Base-by-base conservation (phyloP, 345 rosid species). In the Hypericum androsaemum region DNA sequence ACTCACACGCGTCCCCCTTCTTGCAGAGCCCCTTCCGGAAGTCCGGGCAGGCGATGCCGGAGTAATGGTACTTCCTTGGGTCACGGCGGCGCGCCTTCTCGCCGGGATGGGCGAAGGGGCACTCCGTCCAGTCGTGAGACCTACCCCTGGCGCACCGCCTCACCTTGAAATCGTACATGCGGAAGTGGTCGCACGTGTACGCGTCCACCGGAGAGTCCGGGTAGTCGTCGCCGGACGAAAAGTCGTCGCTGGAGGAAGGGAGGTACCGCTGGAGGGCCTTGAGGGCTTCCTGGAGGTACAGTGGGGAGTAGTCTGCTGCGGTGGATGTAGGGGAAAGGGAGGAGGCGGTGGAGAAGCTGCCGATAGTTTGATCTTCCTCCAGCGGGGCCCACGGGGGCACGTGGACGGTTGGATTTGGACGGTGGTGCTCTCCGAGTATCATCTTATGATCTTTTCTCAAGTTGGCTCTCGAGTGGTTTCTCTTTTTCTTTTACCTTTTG, bases 61-160 rank as follows among this genome's bases (percentile, higher is more conserved):
- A 61, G 74, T 90, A 90, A 17, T 59, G 70, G 58, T 72, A 57
- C 61, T 62, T 76, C 8, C 87, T 80, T 12, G 96, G 98, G 58
- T 90, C 98, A 8, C 96, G 77, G 7, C 98, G 86, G 63, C 81
- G 83, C 12, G 98, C 96, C 71, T 82, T 90, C 73, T 90, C 98
- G 7, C 92, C 87, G 0, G 82, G 82, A 70, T 84, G 98, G 0
- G 94, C 92, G 64, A 72, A 90, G 1, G 98, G 98, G 50, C 98
- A 84, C 46, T 87, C 85, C 0, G 84, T 90, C 98, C 95, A 87
- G 79, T 90, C 95, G 68, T 87, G 98, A 69, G 84, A 74, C 7
- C 81, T 68, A 16, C 72, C 80, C 36, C 89, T 68, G 1, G 80
- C 71, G 66, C 98, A 90, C 6, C 82, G 68, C 60, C 74, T 80